These are phyloP conservation scores for Imleria badia DNA, from an alignment of 768 basidiomycete species.

Conservation along the genomic window DNA sequence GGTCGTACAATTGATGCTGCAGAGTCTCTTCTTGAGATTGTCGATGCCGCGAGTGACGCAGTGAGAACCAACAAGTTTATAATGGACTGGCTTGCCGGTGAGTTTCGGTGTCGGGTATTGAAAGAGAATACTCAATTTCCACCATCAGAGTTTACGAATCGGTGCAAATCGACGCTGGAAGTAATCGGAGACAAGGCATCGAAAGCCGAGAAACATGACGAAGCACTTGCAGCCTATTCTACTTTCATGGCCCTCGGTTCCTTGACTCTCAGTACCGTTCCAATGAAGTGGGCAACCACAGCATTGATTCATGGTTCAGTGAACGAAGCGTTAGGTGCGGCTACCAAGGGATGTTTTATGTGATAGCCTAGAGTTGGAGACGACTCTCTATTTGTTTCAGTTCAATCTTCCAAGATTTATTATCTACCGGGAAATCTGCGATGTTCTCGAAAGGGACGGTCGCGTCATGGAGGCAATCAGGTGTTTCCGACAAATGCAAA, in stretches of 20 bases:
- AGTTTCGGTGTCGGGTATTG: too few relatives aligned
- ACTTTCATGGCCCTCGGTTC: too few relatives aligned
- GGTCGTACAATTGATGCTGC: too few relatives aligned
- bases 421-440: not conserved
- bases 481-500: not conserved
- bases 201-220: not conserved
- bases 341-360: not conserved
- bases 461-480: not conserved
- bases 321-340: not conserved
- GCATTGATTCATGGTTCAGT: not conserved
- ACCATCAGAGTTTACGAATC: not conserved
- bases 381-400: not conserved
- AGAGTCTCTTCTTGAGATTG: too few relatives aligned
- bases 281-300: not conserved
- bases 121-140: too few relatives aligned
- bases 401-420: not conserved
- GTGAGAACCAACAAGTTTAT: too few relatives aligned
- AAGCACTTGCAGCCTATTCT: conserved; percentile 1
- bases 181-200: not conserved
- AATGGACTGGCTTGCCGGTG: too few relatives aligned
- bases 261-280: not conserved
- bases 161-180: not conserved
- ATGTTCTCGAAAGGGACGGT: not conserved
- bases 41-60: too few relatives aligned
- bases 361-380: too few relatives aligned